These are phyloP conservation scores for Penicillium cosmopolitanum DNA, from an alignment of 495 filamentous ascomycete species.

Conservation along the genomic window DNA sequence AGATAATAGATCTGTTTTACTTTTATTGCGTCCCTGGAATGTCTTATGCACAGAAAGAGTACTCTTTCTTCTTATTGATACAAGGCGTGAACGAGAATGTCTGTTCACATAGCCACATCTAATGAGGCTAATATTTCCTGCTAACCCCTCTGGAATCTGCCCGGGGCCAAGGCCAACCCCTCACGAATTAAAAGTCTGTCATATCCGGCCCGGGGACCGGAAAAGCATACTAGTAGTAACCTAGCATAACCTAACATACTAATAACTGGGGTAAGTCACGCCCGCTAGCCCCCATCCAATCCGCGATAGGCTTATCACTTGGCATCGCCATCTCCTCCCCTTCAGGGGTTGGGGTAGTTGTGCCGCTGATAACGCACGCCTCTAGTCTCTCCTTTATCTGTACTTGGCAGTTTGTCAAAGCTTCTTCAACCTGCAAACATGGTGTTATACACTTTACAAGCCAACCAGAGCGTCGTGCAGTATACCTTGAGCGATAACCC, in stretches of 20 bases:
- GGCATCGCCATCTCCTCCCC: constrained; percentile 42
- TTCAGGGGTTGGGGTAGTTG: constrained; percentile 17
- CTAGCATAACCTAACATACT: too few relatives aligned
- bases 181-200: background rate
- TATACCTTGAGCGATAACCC: constrained; percentile 3
- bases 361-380: constrained; percentile 10
- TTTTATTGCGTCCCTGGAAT: too few relatives aligned
- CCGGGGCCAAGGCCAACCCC: background rate
- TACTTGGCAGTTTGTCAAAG: background rate
- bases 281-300: constrained; percentile 6
- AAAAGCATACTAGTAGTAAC: too few relatives aligned
- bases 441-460: background rate
- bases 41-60: background rate
- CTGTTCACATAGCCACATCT: too few relatives aligned
- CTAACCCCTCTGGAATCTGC: too few relatives aligned
- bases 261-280: background rate
- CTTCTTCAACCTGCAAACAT: background rate
- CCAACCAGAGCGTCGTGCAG: background rate
- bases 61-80: background rate
- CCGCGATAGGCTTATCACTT: constrained; percentile 36
- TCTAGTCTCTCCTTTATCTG: constrained; percentile 11
- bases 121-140: too few relatives aligned
- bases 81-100: too few relatives aligned
- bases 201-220: background rate
- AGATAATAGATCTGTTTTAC: background rate